phyloP scores from a whole-genome alignment of 495 filamentous ascomycete genomes.

The Jackrogersella multiformis region DNA sequence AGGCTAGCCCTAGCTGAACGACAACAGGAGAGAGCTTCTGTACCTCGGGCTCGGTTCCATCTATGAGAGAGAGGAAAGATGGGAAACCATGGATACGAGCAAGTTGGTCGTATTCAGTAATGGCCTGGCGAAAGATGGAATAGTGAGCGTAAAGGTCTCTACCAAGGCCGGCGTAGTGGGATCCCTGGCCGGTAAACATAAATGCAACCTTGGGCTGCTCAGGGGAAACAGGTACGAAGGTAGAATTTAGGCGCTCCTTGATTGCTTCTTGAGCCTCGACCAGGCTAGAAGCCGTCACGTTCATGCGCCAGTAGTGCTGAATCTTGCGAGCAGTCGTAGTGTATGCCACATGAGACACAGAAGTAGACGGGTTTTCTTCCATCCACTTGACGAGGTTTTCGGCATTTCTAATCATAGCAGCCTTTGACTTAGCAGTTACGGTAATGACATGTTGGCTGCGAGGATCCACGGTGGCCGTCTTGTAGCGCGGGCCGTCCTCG shows the following conservation, averaged over 20 bases:
- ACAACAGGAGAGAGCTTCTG: slow-evolving; percentile 74
- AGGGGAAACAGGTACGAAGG: slow-evolving; percentile 56
- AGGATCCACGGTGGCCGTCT: slow-evolving; percentile 51
- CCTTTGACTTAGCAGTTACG: slow-evolving; percentile 67
- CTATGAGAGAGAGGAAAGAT: slow-evolving; percentile 72
- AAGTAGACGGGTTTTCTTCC: slow-evolving; percentile 59
- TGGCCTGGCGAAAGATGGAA: slow-evolving; percentile 72
- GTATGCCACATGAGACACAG: slow-evolving; percentile 72
- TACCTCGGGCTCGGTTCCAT: slow-evolving; percentile 66
- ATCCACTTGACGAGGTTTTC: slow-evolving; percentile 63
- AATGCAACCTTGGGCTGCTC: slow-evolving; percentile 69
- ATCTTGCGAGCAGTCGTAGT: slow-evolving; percentile 85
- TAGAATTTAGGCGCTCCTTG: slow-evolving; percentile 54
- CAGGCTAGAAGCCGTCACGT: slow-evolving; percentile 64
- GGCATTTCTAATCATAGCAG: slow-evolving; percentile 62
- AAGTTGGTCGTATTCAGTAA: slow-evolving; percentile 75
- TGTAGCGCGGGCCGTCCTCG: slow-evolving; percentile 61
- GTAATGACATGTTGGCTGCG: slow-evolving; percentile 64
- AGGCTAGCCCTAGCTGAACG: slow-evolving; percentile 79
- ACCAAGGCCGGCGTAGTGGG: slow-evolving; percentile 73
- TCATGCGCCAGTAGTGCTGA: slow-evolving; percentile 80
- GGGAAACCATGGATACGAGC: slow-evolving; percentile 74
- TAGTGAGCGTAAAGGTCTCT: slow-evolving; percentile 73
- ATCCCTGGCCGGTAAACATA: slow-evolving; percentile 76
- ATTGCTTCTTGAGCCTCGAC: slow-evolving; percentile 54